A percentile compares a stretch with the other conserved stretches of the same genome.
These are phyloP conservation scores for Pestalotiopsis sp. DNA, from an alignment of 2,329 filamentous ascomycete species.

Conservation along the genomic window DNA sequence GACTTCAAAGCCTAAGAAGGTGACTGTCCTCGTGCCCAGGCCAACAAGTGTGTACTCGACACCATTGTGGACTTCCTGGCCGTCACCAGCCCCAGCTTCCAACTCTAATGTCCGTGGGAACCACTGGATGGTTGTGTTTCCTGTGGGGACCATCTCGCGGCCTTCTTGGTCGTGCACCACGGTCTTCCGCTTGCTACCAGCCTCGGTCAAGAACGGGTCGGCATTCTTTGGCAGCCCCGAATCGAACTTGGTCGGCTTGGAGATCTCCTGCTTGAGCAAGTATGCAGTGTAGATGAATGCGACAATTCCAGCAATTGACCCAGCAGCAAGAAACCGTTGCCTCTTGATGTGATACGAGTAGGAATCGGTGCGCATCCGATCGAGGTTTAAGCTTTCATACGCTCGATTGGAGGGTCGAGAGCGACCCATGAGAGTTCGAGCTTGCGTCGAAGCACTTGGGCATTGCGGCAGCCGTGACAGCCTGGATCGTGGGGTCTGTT, in stretches of 20 bases:
- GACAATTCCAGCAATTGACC: constrained; percentile 51
- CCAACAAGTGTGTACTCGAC: constrained; percentile 87
- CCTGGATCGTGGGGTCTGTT: not conserved
- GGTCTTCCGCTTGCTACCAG: constrained; percentile 55
- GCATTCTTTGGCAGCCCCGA: constrained; percentile 43
- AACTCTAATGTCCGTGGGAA: constrained; percentile 77
- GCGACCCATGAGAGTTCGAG: constrained; percentile 38
- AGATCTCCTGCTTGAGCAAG: constrained; percentile 22
- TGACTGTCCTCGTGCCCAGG: constrained; percentile 85
- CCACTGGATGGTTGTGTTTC: constrained; percentile 75
- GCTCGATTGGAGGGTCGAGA: constrained; percentile 33
- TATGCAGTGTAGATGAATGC: constrained; percentile 54
- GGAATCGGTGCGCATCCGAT: constrained; percentile 47
- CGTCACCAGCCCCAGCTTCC: constrained; percentile 32
- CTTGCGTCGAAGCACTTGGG: constrained; percentile 18
- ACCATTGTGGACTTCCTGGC: constrained; percentile 35
- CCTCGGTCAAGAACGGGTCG: constrained; percentile 48
- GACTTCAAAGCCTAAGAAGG: constrained; percentile 86
- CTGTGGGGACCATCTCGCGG: constrained; percentile 76
- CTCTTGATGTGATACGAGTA: constrained; percentile 54
- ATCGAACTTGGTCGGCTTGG: constrained; percentile 52
- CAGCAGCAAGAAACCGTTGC: constrained; percentile 53
- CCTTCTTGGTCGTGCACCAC: constrained; percentile 70
- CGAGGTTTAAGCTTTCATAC: constrained; percentile 53
- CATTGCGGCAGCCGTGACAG: constrained; percentile 16